phyloP scores from a whole-genome alignment of 345 rosid genomes.

The thale cress (Arabidopsis thaliana) region DNA sequence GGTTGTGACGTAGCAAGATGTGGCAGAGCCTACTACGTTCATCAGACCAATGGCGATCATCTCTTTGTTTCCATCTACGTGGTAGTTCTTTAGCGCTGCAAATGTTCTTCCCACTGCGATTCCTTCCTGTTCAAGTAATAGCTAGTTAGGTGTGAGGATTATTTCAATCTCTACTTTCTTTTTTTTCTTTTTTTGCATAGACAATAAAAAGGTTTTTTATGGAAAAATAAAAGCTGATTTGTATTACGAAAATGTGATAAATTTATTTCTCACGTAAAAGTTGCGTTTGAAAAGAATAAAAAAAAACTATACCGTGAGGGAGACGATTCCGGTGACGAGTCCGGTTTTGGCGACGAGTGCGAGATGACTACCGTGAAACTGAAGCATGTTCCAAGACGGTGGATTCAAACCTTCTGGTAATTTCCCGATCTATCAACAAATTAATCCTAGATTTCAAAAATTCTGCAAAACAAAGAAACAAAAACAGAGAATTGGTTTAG shows the following conservation, averaged over 20 bases:
- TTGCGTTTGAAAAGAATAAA: neutral
- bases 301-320: constrained; percentile 72
- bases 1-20: constrained; percentile 88
- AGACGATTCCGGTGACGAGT: constrained; percentile 82
- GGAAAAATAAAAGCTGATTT: no score
- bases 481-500: constrained; percentile 27
- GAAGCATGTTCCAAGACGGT: constrained; percentile 91
- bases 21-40: constrained; percentile 93
- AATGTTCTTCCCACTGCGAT: constrained; percentile 98
- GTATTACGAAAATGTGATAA: no score
- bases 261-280: neutral
- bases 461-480: neutral
- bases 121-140: constrained; percentile 74
- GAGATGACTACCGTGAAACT: constrained; percentile 70
- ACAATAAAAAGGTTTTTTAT: no score
- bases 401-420: constrained; percentile 90
- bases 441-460: neutral
- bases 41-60: constrained; percentile 96
- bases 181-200: no score
- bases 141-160: neutral
- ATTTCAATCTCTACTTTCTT: neutral
- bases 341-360: constrained; percentile 83
- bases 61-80: constrained; percentile 97
- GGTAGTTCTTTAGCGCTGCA: constrained; percentile 84
- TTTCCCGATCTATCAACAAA: constrained; percentile 70